Conservation (phyloP, 768 basidiomycete genomes). For the Amanita polypyramis region DNA sequence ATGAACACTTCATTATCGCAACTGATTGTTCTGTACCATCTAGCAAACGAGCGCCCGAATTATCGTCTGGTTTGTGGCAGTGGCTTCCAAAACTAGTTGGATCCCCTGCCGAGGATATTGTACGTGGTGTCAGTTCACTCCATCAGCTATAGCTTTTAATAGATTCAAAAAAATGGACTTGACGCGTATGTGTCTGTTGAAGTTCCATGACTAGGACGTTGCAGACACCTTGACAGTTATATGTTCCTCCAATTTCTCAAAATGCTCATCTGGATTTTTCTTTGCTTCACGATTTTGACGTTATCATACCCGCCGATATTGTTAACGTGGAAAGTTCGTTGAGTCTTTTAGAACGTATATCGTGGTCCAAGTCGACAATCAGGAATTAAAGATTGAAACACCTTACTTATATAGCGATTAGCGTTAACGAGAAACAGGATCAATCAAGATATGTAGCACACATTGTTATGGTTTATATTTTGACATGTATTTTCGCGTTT, state of each 20-base stretch:
- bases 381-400: too few relatives aligned
- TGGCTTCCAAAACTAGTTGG: constrained; percentile 24
- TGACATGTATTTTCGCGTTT: constrained; percentile 32
- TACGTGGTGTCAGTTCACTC: constrained; percentile 15
- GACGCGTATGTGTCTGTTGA: constrained; percentile 46
- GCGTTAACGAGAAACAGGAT: constrained; percentile 23
- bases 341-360: too few relatives aligned
- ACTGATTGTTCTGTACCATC: not conserved
- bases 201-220: not conserved
- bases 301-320: too few relatives aligned
- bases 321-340: too few relatives aligned
- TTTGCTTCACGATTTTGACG: constrained; percentile 38
- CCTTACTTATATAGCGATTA: constrained; percentile 9
- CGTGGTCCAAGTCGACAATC: too few relatives aligned
- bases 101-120: constrained; percentile 30
- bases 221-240: constrained; percentile 19
- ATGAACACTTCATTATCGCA: not conserved
- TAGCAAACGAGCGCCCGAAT: constrained; percentile 33
- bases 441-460: constrained; percentile 46
- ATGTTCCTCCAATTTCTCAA: constrained; percentile 55
- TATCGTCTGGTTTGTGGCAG: constrained; percentile 25
- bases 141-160: not conserved
- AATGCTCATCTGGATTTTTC: constrained; percentile 50
- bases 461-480: constrained; percentile 38
- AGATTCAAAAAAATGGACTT: constrained; percentile 52